Evolutionary conservation across 139 green algal genomes (phyloP), one percentile per base, ranked within the genome.

Genomic region (Ostreobium quekettii): DNA sequence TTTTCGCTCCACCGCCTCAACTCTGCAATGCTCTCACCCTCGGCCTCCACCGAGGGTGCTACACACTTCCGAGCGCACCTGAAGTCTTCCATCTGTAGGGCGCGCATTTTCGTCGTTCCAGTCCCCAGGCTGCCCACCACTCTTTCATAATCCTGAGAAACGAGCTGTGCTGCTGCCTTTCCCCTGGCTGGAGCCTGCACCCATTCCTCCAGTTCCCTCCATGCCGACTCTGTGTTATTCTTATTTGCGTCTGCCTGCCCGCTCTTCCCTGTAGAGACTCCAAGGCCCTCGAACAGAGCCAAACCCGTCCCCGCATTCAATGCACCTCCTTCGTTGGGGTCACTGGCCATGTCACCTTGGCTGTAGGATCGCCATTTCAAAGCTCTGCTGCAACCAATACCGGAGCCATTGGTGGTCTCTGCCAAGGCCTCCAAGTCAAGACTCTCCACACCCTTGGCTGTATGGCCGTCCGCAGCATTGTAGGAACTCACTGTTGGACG

Each of bases 1-100:
- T 78, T 64, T 32, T 88, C 83, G 60, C 89, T 88, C 83, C 83
- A 89, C 35, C 71, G 61, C 46, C 63, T 36, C 60, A 90, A 74
- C 69, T 88, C 83, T 4, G 4, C n/a, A 67, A 80, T 78, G 39
- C 47, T 79, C 0, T 29, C 70, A 1, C 58, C 58, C 8, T 81
- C 83, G 29, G 3, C 22, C 2, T 58, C 33, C 6, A 77, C 66
- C 37, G 66, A 80, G 28, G 83, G 59, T 2, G 73, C 73, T 11
- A 86, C 80, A 53, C 79, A 66, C 66, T 70, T 80, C 72, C 84
- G 80, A 1, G 83, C 83, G 1, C 67, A 59, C 47, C 65, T 70
- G 48, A 90, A 89, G 60, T 90, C 83, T 7, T 75, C 60, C 57
- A 91, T 60, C 28, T 8, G 74, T 19, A 91, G 75, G 7, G 66